Evolutionary conservation across 2,329 filamentous ascomycete genomes (phyloP), one percentile per base, ranked within the genome.

Genomic region (Aureobasidium sp.): DNA sequence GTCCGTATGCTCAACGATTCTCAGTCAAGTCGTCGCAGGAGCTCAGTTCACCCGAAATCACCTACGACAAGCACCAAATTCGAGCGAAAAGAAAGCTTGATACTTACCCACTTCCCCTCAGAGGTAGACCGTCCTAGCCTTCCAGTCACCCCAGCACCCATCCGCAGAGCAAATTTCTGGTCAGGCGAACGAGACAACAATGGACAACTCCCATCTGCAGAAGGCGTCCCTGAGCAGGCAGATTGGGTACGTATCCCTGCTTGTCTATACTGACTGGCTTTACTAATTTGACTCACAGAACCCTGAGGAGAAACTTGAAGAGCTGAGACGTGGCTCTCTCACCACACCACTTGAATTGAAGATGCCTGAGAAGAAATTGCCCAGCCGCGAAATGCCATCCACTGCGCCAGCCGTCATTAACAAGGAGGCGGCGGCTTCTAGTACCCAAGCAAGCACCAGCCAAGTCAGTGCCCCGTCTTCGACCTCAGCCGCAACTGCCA

Each of bases 131-230:
- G 92, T 52, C 92, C 92, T 55, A 96, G 90, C 73, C 81, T 97
- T 63, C 92, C 93, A 5, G 92, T 96, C 39, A 97, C 92, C 10
- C 92, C 92, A 1, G 91, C 91, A 15, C 91, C 92, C 17, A 82
- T 93, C 68, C 83, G 84, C 65, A 81, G 88, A 68, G 79, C 82
- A 37, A 86, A 78, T 56, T 89, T 88, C 73, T 90, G 86, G 87
- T 85, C 83, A 57, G 78, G 79, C 29, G 83, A 84, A 63, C 80
- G 80, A 56, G 79, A 84, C 64, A 78, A 78, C 41, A 76, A 78
- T 66, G 81, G 81, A 65, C 79, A 81, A 70, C 79, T 96, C 67
- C 90, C 90, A 65, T 79, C 80, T 66, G 92, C 92, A 55, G 84
- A 90, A 72, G 92, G 91, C 57, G 92, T 96, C 66, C 92, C 92